These are phyloP conservation scores for Boletus rubescentipes DNA, from an alignment of 768 basidiomycete species.

Conservation along the genomic window DNA sequence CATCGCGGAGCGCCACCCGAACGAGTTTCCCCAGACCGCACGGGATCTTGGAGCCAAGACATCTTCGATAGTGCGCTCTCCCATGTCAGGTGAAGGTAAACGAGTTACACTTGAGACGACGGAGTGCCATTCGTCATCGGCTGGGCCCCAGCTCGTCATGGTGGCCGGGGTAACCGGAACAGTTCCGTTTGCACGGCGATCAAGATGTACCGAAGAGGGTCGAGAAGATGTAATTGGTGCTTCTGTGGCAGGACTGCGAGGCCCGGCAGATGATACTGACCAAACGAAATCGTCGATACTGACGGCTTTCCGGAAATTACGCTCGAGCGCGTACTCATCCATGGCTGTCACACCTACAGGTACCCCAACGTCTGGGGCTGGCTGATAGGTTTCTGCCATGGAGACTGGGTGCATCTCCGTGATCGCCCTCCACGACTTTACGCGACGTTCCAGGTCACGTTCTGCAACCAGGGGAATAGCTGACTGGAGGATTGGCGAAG, in stretches of 20 bases:
- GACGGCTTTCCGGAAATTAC: background rate
- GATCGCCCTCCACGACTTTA: conserved; percentile 66
- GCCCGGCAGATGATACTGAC: conserved; percentile 65
- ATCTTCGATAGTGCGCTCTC: conserved; percentile 41
- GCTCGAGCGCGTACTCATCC: conserved; percentile 25
- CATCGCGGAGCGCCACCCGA: conserved; percentile 21
- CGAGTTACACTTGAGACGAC: conserved; percentile 35
- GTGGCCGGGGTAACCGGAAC: conserved; percentile 44
- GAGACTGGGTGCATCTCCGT: conserved; percentile 51
- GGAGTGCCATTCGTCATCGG: conserved; percentile 40
- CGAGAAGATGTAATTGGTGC: conserved; percentile 41
- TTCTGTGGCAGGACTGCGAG: conserved; percentile 42
- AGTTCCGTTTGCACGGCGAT: conserved; percentile 51
- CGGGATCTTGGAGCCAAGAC: background rate
- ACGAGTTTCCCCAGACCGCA: conserved; percentile 25
- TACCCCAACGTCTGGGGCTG: conserved; percentile 8
- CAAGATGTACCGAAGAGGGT: conserved; percentile 55
- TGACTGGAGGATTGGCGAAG: conserved; percentile 65
- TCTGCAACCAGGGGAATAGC: conserved; percentile 56
- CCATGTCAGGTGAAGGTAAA: conserved; percentile 59
- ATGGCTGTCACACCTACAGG: conserved; percentile 15
- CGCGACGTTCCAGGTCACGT: conserved; percentile 51
- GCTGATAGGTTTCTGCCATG: conserved; percentile 37
- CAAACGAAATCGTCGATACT: conserved; percentile 64
- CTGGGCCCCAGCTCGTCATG: conserved; percentile 52